Evolutionary conservation across 192 early-diverging fungal genomes (phyloP).

Genomic region (Coemansia sp.): DNA sequence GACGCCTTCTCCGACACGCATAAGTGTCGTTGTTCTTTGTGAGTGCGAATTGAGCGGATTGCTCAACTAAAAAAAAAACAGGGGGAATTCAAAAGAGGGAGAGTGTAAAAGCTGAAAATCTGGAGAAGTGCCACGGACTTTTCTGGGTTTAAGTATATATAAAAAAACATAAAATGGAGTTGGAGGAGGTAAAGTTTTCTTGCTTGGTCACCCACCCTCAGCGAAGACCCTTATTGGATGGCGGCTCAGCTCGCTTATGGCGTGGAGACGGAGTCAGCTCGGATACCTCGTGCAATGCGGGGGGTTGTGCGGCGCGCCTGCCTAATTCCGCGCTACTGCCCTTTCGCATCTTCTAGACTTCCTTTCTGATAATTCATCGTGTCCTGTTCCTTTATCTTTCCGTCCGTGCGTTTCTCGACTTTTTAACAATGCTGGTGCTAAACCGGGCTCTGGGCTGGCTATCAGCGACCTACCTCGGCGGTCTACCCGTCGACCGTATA

Average conservation of each 20-base stretch:
- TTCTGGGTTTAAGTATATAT: neutral
- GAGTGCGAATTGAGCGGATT: neutral
- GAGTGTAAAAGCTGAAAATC: neutral
- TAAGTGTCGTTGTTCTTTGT: neutral
- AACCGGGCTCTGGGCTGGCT: slow-evolving; percentile 27
- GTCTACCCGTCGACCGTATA: slow-evolving; percentile 62
- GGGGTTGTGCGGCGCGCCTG: neutral
- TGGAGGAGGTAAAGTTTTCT: neutral
- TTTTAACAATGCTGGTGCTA: slow-evolving; percentile 27
- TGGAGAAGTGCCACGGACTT: neutral
- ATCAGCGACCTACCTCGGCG: slow-evolving; percentile 49
- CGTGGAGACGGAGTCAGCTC: neutral
- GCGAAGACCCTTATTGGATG: neutral
- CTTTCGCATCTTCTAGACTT: neutral
- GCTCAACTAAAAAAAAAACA: slow-evolving; percentile 3
- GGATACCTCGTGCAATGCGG: neutral
- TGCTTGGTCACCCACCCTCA: neutral
- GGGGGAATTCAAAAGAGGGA: slow-evolving; percentile 3
- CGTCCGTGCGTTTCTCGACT: too few relatives aligned
- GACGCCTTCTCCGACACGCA: slow-evolving; percentile 23
- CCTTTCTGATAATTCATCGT: neutral
- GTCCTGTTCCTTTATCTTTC: neutral
- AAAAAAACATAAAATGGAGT: neutral
- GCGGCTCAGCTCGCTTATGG: neutral
- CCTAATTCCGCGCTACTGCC: neutral